Conservation (phyloP, 768 basidiomycete species). For the Hysterangium stoloniferum region DNA sequence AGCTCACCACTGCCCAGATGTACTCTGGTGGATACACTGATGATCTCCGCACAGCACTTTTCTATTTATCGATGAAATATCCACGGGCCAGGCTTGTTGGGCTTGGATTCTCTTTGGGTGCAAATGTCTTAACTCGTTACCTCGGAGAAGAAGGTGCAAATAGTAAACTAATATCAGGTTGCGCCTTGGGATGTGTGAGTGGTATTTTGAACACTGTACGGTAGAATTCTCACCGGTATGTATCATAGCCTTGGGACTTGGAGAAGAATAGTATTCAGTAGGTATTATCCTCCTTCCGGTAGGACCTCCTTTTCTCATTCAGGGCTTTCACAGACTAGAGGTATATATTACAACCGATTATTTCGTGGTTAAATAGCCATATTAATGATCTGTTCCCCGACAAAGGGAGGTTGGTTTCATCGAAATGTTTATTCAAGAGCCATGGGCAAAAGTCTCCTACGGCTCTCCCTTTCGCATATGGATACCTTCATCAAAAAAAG, state of each 20-base stretch:
- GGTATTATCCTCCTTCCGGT: constrained; percentile 14
- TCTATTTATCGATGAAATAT: constrained; percentile 63
- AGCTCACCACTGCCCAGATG: constrained; percentile 72
- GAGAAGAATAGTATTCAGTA: constrained; percentile 29
- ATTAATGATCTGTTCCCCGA: no score
- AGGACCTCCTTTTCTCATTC: not conserved
- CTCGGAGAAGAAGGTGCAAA: constrained; percentile 71
- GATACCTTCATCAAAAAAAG: constrained; percentile 31
- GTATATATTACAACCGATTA: constrained; percentile 26
- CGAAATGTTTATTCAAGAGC: constrained; percentile 74
- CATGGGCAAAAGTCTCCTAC: constrained; percentile 66
- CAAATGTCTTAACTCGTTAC: constrained; percentile 85
- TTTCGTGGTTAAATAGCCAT: not conserved
- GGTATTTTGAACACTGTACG: constrained; percentile 11
- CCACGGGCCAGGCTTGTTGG: constrained; percentile 80
- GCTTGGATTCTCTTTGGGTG: constrained; percentile 89
- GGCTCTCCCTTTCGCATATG: constrained; percentile 44
- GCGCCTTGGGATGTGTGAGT: constrained; percentile 69
- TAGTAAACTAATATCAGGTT: constrained; percentile 56
- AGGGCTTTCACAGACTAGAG: constrained; percentile 8
- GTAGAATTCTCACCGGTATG: no score
- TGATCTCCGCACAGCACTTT: constrained; percentile 75
- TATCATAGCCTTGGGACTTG: constrained; percentile 49
- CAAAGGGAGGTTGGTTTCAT: no score
- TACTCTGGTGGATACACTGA: constrained; percentile 88